These are phyloP conservation scores for Thermomucor indicae-seudaticae DNA, from an alignment of 371 early-diverging fungal species.

Conservation along the genomic window DNA sequence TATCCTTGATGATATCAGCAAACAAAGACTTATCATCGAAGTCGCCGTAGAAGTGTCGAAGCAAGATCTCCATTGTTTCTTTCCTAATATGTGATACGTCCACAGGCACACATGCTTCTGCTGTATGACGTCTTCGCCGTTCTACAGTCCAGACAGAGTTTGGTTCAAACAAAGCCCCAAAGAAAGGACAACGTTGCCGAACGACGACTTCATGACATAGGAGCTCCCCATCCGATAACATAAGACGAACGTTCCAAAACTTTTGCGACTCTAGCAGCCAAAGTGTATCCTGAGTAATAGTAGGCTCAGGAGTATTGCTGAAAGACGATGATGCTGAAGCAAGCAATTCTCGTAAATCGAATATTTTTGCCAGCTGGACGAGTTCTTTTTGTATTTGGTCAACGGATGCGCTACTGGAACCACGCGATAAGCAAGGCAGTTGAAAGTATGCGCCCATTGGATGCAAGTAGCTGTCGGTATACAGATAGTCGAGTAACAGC, in stretches of 20 bases:
- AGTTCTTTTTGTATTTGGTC: conserved; percentile 24
- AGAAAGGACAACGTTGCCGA: conserved; percentile 63
- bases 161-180: conserved; percentile 51
- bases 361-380: conserved; percentile 17
- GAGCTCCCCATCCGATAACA: conserved; percentile 30
- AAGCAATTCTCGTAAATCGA: conserved; percentile 21
- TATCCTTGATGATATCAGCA: conserved; percentile 30
- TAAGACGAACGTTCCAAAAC: conserved; percentile 34
- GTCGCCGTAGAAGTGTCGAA: conserved; percentile 54
- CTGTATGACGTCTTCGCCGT: conserved; percentile 14
- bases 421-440: conserved; percentile 10
- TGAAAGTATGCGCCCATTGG: conserved; percentile 29
- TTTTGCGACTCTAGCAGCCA: conserved; percentile 4
- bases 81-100: conserved; percentile 44
- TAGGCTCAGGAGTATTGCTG: conserved; percentile 17
- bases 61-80: conserved; percentile 42
- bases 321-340: conserved; percentile 25
- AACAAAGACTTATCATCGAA: conserved; percentile 34
- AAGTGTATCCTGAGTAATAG: conserved; percentile 8
- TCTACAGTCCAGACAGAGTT: conserved; percentile 50
- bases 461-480: conserved; percentile 27
- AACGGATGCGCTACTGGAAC: neutral
- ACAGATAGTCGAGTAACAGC: conserved; percentile 33
- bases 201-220: conserved; percentile 56
- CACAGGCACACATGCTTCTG: conserved; percentile 21